Evolutionary conservation across 495 filamentous ascomycete genomes (phyloP).

Genomic region (Bacidia rubella): DNA sequence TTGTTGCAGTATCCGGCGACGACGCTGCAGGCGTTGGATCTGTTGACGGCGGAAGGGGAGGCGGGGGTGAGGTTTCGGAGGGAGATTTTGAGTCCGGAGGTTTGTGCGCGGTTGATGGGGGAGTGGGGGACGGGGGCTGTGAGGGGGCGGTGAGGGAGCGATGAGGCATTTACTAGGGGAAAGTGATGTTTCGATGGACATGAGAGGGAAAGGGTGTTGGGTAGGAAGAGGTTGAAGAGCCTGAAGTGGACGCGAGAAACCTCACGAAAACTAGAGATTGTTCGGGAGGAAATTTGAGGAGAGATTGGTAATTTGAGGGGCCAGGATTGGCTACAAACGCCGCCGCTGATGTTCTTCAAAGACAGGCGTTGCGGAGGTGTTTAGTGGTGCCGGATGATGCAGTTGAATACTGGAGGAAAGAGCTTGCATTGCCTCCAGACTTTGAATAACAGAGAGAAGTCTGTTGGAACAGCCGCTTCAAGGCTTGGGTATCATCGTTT

Average conservation of each 20-base stretch:
- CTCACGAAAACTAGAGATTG: too few species aligned
- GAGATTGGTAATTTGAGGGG: too few species aligned
- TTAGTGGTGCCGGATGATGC: too few species aligned
- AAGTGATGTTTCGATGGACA: not conserved
- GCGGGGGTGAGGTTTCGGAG: slow-evolving; percentile 72
- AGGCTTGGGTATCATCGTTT: not conserved
- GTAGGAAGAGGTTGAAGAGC: too few species aligned
- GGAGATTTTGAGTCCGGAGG: slow-evolving; percentile 64
- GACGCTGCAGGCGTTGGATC: slow-evolving; percentile 65
- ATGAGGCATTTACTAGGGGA: not conserved
- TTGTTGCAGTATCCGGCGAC: slow-evolving; percentile 72
- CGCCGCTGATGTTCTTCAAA: too few species aligned
- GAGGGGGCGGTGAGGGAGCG: not conserved
- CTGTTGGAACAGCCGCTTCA: too few species aligned
- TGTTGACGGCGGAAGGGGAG: slow-evolving; percentile 65
- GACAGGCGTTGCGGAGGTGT: too few species aligned
- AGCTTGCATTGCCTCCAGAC: too few species aligned
- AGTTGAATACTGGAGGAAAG: too few species aligned
- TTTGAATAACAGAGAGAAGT: not conserved
- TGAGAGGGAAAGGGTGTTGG: not conserved
- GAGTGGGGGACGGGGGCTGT: slow-evolving; percentile 34
- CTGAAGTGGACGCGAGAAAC: too few species aligned
- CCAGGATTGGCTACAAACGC: too few species aligned
- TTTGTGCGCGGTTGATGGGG: slow-evolving; percentile 47
- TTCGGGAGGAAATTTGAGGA: too few species aligned